phyloP scores from a whole-genome alignment of 805 yeast genomes.

The Cyberlindnera japonica region DNA sequence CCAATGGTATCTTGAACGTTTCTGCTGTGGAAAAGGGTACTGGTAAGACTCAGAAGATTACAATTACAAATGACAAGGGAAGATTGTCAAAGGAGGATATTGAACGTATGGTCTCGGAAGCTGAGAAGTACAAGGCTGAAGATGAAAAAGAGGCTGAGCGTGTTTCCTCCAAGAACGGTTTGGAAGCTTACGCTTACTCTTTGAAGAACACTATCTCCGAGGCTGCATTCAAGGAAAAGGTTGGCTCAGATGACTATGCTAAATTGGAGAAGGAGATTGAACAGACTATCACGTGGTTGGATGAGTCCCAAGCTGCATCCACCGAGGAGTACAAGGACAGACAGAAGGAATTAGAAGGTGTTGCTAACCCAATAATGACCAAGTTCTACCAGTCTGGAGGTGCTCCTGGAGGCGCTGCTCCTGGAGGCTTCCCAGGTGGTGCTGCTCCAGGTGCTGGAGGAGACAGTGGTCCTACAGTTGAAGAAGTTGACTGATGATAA shows the following conservation, averaged over 20 bases:
- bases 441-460: slow-evolving; percentile 58
- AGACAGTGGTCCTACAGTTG: slow-evolving; percentile 63
- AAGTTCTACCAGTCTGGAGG: slow-evolving; percentile 1
- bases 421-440: slow-evolving; percentile 51
- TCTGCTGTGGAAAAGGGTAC: slow-evolving; percentile 1
- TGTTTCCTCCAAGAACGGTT: neutral
- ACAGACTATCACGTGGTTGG: neutral
- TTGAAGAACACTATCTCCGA: neutral
- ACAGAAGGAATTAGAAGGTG: neutral
- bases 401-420: slow-evolving; percentile 18
- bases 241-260: neutral
- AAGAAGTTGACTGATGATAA: slow-evolving; percentile 61
- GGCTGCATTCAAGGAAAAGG: neutral
- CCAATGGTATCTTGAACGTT: slow-evolving; percentile 1
- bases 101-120: neutral
- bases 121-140: slow-evolving; percentile 2
- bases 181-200: neutral
- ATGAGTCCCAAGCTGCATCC: slow-evolving; percentile 1
- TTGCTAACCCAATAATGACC: slow-evolving; percentile 1
- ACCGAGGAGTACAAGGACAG: slow-evolving; percentile 1
- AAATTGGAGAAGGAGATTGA: neutral
- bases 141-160: slow-evolving; percentile 1
- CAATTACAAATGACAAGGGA: slow-evolving; percentile 1
- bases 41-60: slow-evolving; percentile 1
- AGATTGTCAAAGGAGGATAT: slow-evolving; percentile 1